Conservation (phyloP, 139 green algal genomes). For the Chlorella sp. region DNA sequence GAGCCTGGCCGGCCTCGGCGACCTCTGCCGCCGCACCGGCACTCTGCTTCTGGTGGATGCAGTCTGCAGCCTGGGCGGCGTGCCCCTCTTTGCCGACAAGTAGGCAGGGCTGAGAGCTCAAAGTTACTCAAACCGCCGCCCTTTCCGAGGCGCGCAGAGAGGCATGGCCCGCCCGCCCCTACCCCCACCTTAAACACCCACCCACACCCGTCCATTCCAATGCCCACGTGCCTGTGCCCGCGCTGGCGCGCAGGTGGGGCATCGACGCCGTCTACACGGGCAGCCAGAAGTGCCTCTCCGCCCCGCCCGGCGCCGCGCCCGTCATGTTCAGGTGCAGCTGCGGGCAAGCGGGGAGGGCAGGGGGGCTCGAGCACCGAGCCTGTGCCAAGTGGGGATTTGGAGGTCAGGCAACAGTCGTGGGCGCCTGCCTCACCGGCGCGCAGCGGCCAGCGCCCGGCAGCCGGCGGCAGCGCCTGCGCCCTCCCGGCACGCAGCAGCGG, state of each 20-base stretch:
- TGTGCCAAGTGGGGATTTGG: too few relatives aligned
- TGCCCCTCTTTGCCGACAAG: constrained; percentile 69
- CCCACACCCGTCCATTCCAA: background rate
- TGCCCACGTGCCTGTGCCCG: constrained; percentile 30
- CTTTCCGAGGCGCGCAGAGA: background rate
- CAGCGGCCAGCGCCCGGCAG: too few relatives aligned
- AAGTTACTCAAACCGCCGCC: background rate
- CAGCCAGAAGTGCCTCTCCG: constrained; percentile 87
- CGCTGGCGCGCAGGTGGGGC: constrained; percentile 65
- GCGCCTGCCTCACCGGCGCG: too few relatives aligned
- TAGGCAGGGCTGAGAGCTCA: constrained; percentile 44
- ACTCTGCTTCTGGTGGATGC: constrained; percentile 94
- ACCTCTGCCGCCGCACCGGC: constrained; percentile 76
- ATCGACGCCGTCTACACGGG: constrained; percentile 89
- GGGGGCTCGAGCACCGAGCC: too few relatives aligned
- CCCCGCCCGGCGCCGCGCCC: constrained; percentile 73
- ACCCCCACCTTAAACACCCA: constrained; percentile 29
- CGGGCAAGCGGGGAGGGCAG: too few relatives aligned
- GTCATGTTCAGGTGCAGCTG: constrained; percentile 79
- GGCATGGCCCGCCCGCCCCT: background rate
- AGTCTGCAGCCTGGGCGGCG: constrained; percentile 84
- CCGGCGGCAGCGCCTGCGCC: too few relatives aligned
- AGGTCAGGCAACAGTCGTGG: too few relatives aligned
- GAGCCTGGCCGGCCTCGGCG: constrained; percentile 74
- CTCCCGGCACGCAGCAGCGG: too few relatives aligned